phyloP scores from a whole-genome alignment of 2,329 filamentous ascomycete species.

The Alternaria incomplexa region DNA sequence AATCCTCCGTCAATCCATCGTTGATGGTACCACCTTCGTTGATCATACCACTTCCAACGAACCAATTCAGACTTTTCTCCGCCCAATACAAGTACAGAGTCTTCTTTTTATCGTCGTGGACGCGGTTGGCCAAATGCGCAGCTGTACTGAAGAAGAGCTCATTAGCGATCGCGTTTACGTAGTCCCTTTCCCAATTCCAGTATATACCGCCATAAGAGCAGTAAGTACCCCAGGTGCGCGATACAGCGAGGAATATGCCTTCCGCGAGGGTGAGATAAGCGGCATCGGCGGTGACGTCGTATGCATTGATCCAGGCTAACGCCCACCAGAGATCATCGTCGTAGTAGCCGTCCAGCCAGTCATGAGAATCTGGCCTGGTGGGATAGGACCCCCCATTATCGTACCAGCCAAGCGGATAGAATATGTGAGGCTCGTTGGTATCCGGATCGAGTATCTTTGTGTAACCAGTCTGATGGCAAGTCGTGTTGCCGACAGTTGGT shows the following conservation, averaged over 20 bases:
- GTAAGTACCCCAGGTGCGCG: conserved; percentile 43
- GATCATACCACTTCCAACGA: conserved; percentile 56
- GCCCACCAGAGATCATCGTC: conserved; percentile 62
- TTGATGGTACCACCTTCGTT: conserved; percentile 59
- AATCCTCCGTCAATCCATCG: conserved; percentile 59
- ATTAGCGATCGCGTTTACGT: conserved; percentile 63
- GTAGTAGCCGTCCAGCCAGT: conserved; percentile 55
- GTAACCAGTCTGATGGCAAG: conserved; percentile 23
- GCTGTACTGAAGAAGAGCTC: conserved; percentile 63
- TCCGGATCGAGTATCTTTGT: conserved; percentile 24
- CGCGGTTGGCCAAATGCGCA: conserved; percentile 62
- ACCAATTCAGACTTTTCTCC: conserved; percentile 59
- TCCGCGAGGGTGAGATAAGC: conserved; percentile 56
- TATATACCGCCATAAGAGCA: conserved; percentile 58
- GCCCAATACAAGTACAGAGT: conserved; percentile 55
- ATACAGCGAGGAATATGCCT: conserved; percentile 58
- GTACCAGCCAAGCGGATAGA: conserved; percentile 30
- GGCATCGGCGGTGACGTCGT: conserved; percentile 56
- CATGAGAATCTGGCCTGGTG: conserved; percentile 20
- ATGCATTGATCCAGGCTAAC: conserved; percentile 61
- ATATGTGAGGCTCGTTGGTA: conserved; percentile 23
- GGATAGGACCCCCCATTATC: conserved; percentile 1
- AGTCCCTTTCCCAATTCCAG: conserved; percentile 55
- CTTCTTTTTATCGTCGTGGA: conserved; percentile 35
- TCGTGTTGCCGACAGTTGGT: conserved; percentile 4